A percentile compares a stretch with the other conserved stretches of the same genome.
phyloP scores from a whole-genome alignment of 2,329 filamentous ascomycete genomes.

The Cryphonectria nitschkei region DNA sequence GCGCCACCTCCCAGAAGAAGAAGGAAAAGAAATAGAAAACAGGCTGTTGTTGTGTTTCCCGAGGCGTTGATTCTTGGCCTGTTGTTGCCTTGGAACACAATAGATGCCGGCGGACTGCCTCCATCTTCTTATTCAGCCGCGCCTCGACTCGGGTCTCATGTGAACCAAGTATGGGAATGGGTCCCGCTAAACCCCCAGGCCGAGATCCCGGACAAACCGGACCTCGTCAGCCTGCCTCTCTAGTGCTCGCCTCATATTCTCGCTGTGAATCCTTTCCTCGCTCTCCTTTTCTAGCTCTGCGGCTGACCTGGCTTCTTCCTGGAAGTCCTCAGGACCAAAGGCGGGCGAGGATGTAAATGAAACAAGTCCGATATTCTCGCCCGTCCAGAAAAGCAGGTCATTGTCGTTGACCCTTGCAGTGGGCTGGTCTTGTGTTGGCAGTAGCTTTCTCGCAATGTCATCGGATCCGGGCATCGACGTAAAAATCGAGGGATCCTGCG shows the following conservation, averaged over 20 bases:
- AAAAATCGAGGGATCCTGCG: constrained; percentile 54
- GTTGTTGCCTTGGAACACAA: background rate
- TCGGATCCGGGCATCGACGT: constrained; percentile 57
- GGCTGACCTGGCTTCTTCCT: constrained; percentile 47
- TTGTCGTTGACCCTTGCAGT: constrained; percentile 53
- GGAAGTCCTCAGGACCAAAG: constrained; percentile 56
- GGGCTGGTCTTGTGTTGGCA: constrained; percentile 56
- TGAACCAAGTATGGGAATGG: background rate
- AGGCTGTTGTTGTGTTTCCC: constrained; percentile 13
- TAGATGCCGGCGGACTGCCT: background rate
- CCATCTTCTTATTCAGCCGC: background rate
- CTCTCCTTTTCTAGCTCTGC: constrained; percentile 55
- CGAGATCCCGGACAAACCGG: constrained; percentile 71
- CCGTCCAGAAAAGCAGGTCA: constrained; percentile 85
- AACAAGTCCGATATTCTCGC: constrained; percentile 78
- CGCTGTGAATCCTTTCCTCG: constrained; percentile 65
- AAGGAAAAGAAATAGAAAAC: background rate
- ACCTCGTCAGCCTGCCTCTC: constrained; percentile 80
- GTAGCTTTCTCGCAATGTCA: constrained; percentile 80
- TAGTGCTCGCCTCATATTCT: constrained; percentile 74
- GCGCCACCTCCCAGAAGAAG: background rate
- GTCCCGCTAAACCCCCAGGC: constrained; percentile 42
- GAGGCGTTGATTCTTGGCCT: background rate
- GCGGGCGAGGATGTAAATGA: constrained; percentile 59
- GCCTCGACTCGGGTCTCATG: constrained; percentile 1